Base-by-base conservation (phyloP, 176 grass and related monocot species). In the Canna indica region DNA sequence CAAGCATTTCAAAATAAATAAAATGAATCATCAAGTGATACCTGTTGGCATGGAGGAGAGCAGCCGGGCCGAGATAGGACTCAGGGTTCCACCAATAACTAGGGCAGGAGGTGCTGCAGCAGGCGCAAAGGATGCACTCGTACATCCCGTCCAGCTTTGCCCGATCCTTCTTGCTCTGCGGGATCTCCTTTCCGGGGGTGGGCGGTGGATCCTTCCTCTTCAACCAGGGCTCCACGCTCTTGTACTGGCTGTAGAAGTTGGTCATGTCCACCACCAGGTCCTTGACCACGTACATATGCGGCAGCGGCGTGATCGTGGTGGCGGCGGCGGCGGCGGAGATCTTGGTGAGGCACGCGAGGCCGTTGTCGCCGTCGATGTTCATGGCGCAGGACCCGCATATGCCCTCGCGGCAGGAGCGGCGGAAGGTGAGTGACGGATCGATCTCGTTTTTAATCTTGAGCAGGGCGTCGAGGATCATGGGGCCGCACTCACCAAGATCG, bases 381-480 rank as follows among this genome's bases (percentile, higher is more conserved):
- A 97, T 97, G 64, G 93, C 93, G 76, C 93, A 97, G 79, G 88
- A 92, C 3, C 93, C 93, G 71, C 93, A 97, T 77, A 97, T 97
- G 29, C 93, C 93, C 86, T 97, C 93, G 54, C 93, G 88, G 84
- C 93, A 97, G 73, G 88, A 92, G 17, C 93, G 77, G 59, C 93
- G 93, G 77, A 97, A 97, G 59, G 93, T 97, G 72, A 97, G 88
- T 24, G 93, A 90, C 7, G 88, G 86, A 76, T 97, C 93, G 33
- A 73, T 41, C 71, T 73, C 71, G 36, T 73, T 73, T 33, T 73
- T 73, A 20, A 73, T 73, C 53, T 73, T 73, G 53, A 73, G 59
- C 12, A 73, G 54, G 54, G 71, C 71, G 56, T 73, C 71, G 18
- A 73, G 71, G 53, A 73, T 54, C 71, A 73, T 73, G 71, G 71